Base-by-base conservation (phyloP, 1,284 basidiomycete genomes). In the Moesziomyces globuligerus region DNA sequence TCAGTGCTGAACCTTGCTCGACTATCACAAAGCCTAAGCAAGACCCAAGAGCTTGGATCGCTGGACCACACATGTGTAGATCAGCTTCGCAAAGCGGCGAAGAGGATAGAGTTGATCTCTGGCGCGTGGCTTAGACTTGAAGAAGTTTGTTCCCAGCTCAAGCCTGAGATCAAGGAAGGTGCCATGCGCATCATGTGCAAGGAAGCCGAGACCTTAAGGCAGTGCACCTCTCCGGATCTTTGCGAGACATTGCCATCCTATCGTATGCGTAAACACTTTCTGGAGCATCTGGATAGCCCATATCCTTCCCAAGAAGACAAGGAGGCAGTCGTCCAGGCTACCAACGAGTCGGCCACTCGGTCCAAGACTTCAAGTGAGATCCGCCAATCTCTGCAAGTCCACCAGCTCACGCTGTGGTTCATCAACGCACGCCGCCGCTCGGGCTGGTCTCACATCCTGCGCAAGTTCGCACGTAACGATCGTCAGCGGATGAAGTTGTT, bases 401-500 rank as follows among this genome's bases (percentile, higher is more conserved):
- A 61, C 36, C 78, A 79, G 36, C 70, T 72, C 43, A 66, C 61
- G 7, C 64, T 80, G 0, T 82, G 80, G 80, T 82, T 79, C 68
- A 82, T 79, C 57, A 82, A 82, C 51, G 67, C 73, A 17, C 76
- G 80, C 41, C 72, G 80, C 7, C 76, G 80, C 15, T 76, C 67
- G 7, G 77, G 78, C 17, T 82, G 79, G 78, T 76, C 77, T 3
- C 18, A 50, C 13, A 80, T 80, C 52, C 44, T 62, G 3, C 67
- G 65, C 20, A 60, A 59, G 11, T 81, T 69, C 25, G 74, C 74
- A 0, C 34, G 48, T 15, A 54, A 56, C n/a, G 74, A 77, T 28
- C 67, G 45, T 6, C 18, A 39, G 9, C 48, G 55, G 1, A 67
- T 70, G 68, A 51, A 47, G 24, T 20, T 40, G 0, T 56, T 70